Conservation (phyloP, 129 eudicot species). For the Saussurea involucrata region DNA sequence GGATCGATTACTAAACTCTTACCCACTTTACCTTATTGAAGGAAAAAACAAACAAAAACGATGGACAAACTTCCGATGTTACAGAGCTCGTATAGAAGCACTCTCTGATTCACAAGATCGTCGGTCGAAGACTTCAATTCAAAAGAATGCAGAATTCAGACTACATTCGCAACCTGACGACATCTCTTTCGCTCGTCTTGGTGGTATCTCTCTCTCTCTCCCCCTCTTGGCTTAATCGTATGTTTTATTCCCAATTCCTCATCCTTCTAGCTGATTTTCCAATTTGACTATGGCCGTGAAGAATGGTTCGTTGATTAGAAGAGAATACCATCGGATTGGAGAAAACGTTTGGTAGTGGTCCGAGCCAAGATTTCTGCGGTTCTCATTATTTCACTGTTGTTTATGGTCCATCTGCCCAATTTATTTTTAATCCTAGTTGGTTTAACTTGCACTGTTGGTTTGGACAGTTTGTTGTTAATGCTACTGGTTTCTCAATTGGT, state of each 20-base stretch:
- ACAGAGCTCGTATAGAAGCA: background rate
- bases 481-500: too few relatives aligned
- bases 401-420: too few relatives aligned
- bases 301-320: constrained; percentile 98
- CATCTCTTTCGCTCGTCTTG: constrained; percentile 86
- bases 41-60: background rate
- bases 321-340: constrained; percentile 81
- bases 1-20: too few relatives aligned
- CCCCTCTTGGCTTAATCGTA: background rate
- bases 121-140: constrained; percentile 6
- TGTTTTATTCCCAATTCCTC: background rate
- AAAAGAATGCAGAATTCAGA: constrained; percentile 51
- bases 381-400: too few relatives aligned
- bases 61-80: background rate
- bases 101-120: background rate
- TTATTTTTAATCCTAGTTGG: too few relatives aligned
- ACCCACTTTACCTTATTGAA: too few relatives aligned
- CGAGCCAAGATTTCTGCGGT: constrained; percentile 65
- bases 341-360: constrained; percentile 57
- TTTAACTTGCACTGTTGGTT: too few relatives aligned
- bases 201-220: constrained; percentile 42
- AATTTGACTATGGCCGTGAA: constrained; percentile 23
- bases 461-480: too few relatives aligned
- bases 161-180: constrained; percentile 78
- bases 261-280: background rate